Conservation (phyloP, 257 asterid genomes). For the Fraxinus anomala region DNA sequence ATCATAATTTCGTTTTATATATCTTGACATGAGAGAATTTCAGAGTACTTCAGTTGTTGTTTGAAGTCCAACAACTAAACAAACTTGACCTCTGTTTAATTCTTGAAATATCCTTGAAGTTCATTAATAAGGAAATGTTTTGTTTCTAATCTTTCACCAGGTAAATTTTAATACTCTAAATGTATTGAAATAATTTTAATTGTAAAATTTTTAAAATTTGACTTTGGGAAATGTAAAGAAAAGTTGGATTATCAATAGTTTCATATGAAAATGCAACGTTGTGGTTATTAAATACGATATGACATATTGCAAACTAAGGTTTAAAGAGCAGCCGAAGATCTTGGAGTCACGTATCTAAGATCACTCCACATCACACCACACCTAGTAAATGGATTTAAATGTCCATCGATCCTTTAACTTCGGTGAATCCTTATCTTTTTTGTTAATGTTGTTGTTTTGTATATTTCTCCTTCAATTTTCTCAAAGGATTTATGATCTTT, state of each 20-base stretch:
- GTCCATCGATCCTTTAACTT: too few species aligned
- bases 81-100: background rate
- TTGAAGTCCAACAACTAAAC: background rate
- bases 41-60: background rate
- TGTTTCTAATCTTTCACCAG: background rate
- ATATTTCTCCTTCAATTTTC: too few species aligned
- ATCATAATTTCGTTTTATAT: slow-evolving; percentile 9
- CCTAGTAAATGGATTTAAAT: too few species aligned
- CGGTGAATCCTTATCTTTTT: too few species aligned
- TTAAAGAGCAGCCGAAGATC: background rate
- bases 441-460: too few species aligned
- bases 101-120: background rate
- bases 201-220: background rate
- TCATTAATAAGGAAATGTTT: background rate
- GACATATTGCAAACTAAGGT: background rate
- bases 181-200: background rate
- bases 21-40: slow-evolving; percentile 19
- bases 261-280: background rate
- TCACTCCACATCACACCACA: too few species aligned
- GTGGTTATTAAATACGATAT: too few species aligned
- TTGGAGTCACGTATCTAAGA: too few species aligned
- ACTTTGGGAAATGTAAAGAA: background rate
- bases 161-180: background rate
- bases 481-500: too few species aligned
- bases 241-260: background rate